These are phyloP conservation scores for Lactarius sp. DNA, from an alignment of 768 basidiomycete genomes.

Conservation along the genomic window DNA sequence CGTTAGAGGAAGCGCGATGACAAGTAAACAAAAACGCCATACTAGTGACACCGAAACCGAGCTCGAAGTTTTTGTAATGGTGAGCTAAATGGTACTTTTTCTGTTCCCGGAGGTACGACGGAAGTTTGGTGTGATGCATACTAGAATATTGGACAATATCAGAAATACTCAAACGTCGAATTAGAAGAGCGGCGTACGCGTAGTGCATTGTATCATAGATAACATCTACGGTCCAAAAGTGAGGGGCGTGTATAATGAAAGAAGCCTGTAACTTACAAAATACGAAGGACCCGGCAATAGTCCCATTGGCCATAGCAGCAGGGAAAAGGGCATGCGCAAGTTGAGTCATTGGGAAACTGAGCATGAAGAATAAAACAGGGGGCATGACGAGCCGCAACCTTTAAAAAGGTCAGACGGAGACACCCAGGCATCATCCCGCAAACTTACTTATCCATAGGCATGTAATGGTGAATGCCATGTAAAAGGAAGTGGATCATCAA, in stretches of 20 bases:
- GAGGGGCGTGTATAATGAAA: conserved; percentile 7
- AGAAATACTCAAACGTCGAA: neutral
- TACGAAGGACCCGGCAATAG: conserved; percentile 73
- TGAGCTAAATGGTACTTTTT: conserved; percentile 98
- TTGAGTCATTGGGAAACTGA: conserved; percentile 82
- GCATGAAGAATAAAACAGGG: conserved; percentile 67
- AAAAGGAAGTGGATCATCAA: conserved; percentile 86
- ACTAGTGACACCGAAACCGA: conserved; percentile 97
- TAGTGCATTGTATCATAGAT: conserved; percentile 92
- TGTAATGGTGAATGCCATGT: conserved; percentile 96
- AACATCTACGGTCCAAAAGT: conserved; percentile 48
- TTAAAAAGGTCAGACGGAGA: conserved; percentile 11
- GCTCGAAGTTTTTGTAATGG: conserved; percentile 97
- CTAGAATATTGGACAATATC: conserved; percentile 34
- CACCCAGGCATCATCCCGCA: neutral
- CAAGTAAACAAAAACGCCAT: conserved; percentile 29
- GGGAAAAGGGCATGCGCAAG: conserved; percentile 84
- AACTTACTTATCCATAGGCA: conserved; percentile 89
- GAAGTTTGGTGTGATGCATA: conserved; percentile 82
- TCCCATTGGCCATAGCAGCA: conserved; percentile 78
- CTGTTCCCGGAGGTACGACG: conserved; percentile 83
- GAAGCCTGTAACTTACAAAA: conserved; percentile 52
- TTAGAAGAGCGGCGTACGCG: conserved; percentile 48
- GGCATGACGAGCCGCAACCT: conserved; percentile 97
- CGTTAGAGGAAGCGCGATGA: conserved; percentile 7